These are phyloP conservation scores for Edaphochlamys debaryana DNA, from an alignment of 139 green algal genomes.

Conservation along the genomic window DNA sequence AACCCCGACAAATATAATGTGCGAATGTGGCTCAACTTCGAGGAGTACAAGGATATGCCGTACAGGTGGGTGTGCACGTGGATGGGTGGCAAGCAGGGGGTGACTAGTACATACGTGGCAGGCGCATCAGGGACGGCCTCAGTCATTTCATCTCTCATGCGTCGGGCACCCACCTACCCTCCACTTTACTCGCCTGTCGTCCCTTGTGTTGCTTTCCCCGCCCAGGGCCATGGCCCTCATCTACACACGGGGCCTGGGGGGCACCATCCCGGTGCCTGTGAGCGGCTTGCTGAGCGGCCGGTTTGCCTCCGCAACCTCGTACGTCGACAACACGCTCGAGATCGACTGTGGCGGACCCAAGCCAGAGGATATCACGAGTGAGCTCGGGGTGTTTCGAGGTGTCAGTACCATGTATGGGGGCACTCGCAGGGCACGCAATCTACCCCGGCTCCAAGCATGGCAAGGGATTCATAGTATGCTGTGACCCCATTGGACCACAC, in stretches of 20 bases:
- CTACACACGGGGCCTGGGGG: conserved; percentile 3
- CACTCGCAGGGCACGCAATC: too few relatives aligned
- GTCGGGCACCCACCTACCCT: too few relatives aligned
- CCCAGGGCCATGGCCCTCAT: background rate
- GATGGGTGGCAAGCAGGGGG: background rate
- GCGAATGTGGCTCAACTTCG: background rate
- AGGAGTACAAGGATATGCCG: conserved; percentile 28
- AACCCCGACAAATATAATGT: background rate
- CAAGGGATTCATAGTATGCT: too few relatives aligned
- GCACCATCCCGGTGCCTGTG: conserved; percentile 1
- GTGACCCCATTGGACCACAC: too few relatives aligned
- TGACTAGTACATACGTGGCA: too few relatives aligned
- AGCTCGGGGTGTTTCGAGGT: too few relatives aligned
- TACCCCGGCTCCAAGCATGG: too few relatives aligned
- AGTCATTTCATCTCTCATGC: too few relatives aligned
- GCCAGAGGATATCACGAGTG: background rate
- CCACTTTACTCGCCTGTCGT: too few relatives aligned
- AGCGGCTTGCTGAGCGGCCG: background rate
- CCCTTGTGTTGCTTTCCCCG: too few relatives aligned
- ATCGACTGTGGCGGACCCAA: background rate
- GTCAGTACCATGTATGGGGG: too few relatives aligned
- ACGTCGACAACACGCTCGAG: background rate
- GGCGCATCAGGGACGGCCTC: too few relatives aligned
- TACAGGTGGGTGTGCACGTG: background rate
- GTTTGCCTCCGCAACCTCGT: background rate